phyloP scores from a whole-genome alignment of 306 rosid genomes.

The Vachellia collinsii region DNA sequence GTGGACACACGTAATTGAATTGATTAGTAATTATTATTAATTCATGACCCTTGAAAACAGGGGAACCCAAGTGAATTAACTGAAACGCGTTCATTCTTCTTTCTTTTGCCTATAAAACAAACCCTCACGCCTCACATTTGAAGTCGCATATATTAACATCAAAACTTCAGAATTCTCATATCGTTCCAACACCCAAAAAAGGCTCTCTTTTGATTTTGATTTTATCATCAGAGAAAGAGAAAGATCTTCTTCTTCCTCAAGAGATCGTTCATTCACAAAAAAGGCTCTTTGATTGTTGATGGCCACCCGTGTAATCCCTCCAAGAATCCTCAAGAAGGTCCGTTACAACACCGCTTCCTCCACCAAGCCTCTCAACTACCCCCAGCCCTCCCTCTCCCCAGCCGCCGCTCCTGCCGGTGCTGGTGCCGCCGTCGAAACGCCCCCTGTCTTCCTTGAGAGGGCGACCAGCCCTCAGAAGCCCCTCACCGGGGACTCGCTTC shows the following conservation, averaged over 20 bases:
- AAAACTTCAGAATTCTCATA: background rate
- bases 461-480: background rate
- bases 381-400: constrained; percentile 41
- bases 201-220: too few relatives aligned
- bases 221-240: too few relatives aligned
- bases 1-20: background rate
- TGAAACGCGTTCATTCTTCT: background rate
- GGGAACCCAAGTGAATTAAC: background rate
- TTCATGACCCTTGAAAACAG: background rate
- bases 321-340: constrained; percentile 54
- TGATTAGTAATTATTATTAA: too few relatives aligned
- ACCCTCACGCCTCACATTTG: background rate
- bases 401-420: constrained; percentile 37
- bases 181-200: background rate
- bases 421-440: constrained; percentile 15
- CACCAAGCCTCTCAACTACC: constrained; percentile 44
- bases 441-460: background rate
- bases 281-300: constrained; percentile 26
- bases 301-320: constrained; percentile 62
- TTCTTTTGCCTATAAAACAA: constrained; percentile 9
- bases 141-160: background rate
- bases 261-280: background rate
- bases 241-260: background rate
- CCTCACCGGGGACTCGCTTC: background rate
- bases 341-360: constrained; percentile 47